A percentile compares a stretch with the other conserved stretches of the same genome.
Conservation (phyloP, 192 early-diverging fungal genomes). For the Coemansia sp. region DNA sequence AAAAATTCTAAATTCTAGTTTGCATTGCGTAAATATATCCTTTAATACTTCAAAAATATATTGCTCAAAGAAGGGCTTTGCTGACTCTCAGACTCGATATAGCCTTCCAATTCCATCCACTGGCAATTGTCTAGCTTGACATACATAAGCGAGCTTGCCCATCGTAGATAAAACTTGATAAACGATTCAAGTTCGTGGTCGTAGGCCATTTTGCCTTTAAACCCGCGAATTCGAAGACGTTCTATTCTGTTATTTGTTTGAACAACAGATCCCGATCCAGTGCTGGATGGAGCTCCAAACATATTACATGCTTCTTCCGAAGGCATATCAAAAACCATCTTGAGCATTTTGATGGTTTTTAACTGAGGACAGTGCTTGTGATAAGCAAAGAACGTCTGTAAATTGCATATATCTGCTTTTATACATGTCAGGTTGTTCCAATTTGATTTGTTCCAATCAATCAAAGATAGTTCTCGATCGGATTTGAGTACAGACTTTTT, state of each 20-base stretch:
- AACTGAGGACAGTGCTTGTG: neutral
- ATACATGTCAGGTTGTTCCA: neutral
- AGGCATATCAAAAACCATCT: neutral
- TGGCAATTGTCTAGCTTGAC: neutral
- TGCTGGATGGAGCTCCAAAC: neutral
- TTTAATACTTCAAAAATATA: neutral
- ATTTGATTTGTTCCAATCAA: neutral
- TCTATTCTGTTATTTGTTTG: neutral
- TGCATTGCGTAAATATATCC: neutral
- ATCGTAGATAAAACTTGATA: neutral
- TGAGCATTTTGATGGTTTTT: neutral
- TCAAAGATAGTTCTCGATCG: no score
- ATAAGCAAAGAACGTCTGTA: neutral
- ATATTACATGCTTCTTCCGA: neutral
- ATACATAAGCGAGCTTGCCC: neutral
- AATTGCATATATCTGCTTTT: neutral
- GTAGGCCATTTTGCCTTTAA: neutral
- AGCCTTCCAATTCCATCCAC: neutral
- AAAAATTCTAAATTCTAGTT: neutral
- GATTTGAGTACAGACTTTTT: neutral
- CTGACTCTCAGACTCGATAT: neutral
- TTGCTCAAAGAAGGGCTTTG: neutral
- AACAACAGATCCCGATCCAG: neutral
- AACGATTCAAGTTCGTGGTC: neutral
- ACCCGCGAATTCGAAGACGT: neutral